Evolutionary conservation across 805 yeast species (phyloP).

Genomic region (Wickerhamiella galacta): DNA sequence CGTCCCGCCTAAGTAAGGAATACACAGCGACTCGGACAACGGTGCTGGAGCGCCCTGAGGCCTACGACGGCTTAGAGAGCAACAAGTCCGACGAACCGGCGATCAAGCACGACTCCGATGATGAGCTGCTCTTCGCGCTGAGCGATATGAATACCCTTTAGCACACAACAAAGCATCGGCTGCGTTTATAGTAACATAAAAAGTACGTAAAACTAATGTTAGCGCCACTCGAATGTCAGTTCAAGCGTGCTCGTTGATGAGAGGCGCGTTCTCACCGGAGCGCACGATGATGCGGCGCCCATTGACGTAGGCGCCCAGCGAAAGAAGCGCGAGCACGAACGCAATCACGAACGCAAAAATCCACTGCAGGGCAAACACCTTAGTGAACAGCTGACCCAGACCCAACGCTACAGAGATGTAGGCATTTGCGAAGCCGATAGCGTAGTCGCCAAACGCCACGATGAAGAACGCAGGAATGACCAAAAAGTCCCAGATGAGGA

Average conservation of each 20-base stretch:
- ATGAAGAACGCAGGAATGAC: constrained; percentile 44
- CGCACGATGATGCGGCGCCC: constrained; percentile 6
- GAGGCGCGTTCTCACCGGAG: constrained; percentile 11
- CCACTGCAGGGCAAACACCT: constrained; percentile 70
- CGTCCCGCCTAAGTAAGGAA: constrained; percentile 23
- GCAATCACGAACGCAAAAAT: constrained; percentile 59
- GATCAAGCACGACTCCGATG: constrained; percentile 7
- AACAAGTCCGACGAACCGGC: constrained; percentile 5
- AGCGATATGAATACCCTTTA: constrained; percentile 15
- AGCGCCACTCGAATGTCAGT: too few species aligned
- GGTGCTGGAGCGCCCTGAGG: constrained; percentile 9
- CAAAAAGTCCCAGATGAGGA: constrained; percentile 64
- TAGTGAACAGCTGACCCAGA: constrained; percentile 50
- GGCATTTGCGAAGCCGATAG: constrained; percentile 42
- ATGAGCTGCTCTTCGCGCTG: constrained; percentile 15
- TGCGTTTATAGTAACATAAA: too few species aligned
- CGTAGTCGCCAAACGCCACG: constrained; percentile 51
- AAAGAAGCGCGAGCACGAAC: constrained; percentile 35
- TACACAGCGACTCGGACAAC: constrained; percentile 8
- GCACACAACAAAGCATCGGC: too few species aligned
- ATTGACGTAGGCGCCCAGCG: constrained; percentile 27
- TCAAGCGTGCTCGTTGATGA: too few species aligned
- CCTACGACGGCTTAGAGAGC: not conserved
- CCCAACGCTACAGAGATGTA: constrained; percentile 50
- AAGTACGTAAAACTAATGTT: too few species aligned